Percentiles rank a stretch among this genome's conserved stretches.
These are phyloP conservation scores for Rhizopus stolonifer DNA, from an alignment of 371 early-diverging fungal species.

Conservation along the genomic window DNA sequence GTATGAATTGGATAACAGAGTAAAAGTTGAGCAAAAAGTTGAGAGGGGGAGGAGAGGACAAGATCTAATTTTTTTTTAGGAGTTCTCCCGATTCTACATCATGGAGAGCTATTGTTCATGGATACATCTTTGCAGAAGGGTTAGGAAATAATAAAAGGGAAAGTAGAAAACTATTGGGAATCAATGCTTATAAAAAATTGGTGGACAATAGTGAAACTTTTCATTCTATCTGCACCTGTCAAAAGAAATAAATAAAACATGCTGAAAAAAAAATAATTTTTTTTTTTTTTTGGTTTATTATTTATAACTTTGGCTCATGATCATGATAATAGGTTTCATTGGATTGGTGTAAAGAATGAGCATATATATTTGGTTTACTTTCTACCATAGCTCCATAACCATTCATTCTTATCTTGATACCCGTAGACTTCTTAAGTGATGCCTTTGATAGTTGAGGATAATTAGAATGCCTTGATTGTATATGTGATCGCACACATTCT, in stretches of 20 bases:
- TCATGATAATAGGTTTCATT: neutral
- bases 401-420: slow-evolving; percentile 16
- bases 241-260: neutral
- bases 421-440: slow-evolving; percentile 4
- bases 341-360: neutral
- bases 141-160: slow-evolving; percentile 36
- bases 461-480: neutral
- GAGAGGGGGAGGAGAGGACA: too few species aligned
- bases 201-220: slow-evolving; percentile 26
- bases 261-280: too few species aligned
- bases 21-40: slow-evolving; percentile 13
- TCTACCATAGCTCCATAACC: slow-evolving; percentile 20
- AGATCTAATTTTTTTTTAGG: too few species aligned
- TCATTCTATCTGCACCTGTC: slow-evolving; percentile 25
- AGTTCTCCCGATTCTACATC: too few species aligned
- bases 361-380: neutral
- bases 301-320: neutral
- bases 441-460: neutral
- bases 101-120: too few species aligned
- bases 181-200: slow-evolving; percentile 27
- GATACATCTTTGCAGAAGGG: slow-evolving; percentile 30
- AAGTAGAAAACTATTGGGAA: slow-evolving; percentile 44
- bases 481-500: neutral
- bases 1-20: slow-evolving; percentile 37
- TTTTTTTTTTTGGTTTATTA: neutral